Evolutionary conservation across 1,284 basidiomycete genomes (phyloP).

Genomic region (Ustilago lituana): DNA sequence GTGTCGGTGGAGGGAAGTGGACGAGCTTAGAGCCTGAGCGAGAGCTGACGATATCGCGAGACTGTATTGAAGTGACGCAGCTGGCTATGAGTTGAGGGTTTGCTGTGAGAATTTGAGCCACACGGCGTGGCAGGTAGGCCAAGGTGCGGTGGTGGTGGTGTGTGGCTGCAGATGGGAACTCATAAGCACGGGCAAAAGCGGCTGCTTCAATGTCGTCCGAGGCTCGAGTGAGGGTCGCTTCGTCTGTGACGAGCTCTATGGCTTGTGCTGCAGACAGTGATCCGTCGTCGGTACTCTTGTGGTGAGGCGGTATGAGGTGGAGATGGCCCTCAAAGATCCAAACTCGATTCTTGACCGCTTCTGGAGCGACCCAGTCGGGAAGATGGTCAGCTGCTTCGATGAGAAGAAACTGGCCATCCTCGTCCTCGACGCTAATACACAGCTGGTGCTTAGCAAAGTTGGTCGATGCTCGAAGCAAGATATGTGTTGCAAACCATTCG

Average conservation of each 20-base stretch:
- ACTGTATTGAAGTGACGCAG: constrained; percentile 69
- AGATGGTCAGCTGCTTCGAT: constrained; percentile 94
- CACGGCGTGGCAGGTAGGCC: constrained; percentile 80
- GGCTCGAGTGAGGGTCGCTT: constrained; percentile 73
- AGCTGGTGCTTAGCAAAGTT: constrained; percentile 21
- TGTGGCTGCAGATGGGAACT: constrained; percentile 75
- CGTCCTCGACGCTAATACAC: constrained; percentile 74
- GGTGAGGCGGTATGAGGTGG: constrained; percentile 83
- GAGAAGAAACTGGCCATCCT: constrained; percentile 93
- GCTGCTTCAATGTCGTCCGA: constrained; percentile 34
- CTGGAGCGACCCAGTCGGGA: constrained; percentile 89
- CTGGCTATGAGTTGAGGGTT: constrained; percentile 80
- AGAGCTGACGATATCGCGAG: constrained; percentile 40
- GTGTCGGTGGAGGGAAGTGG: constrained; percentile 80
- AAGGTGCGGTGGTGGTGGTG: constrained; percentile 78
- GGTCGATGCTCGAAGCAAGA: constrained; percentile 66
- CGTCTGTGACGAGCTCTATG: constrained; percentile 71
- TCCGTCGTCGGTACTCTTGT: constrained; percentile 72
- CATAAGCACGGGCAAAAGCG: constrained; percentile 38
- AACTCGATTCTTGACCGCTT: constrained; percentile 89
- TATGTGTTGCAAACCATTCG: constrained; percentile 93
- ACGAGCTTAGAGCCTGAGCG: constrained; percentile 86
- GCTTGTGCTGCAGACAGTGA: constrained; percentile 64
- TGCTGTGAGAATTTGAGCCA: constrained; percentile 76
- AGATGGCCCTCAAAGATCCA: constrained; percentile 86